These are phyloP conservation scores for Backusella mclennaniae DNA, from an alignment of 192 early-diverging fungal genomes.

Conservation along the genomic window DNA sequence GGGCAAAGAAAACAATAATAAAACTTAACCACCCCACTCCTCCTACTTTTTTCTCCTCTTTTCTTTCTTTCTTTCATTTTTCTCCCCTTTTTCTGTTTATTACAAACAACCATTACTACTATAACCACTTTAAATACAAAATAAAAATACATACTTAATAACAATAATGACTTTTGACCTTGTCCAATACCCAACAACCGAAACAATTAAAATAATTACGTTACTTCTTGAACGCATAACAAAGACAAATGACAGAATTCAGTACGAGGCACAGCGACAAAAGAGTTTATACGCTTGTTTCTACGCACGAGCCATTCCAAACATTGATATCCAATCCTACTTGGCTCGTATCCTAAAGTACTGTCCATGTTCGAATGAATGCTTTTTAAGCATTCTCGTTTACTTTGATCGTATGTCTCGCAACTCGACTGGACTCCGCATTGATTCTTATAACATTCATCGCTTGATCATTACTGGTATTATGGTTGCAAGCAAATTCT, in stretches of 20 bases:
- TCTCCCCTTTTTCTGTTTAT: neutral
- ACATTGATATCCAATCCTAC: constrained; percentile 83
- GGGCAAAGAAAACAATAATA: constrained; percentile 4
- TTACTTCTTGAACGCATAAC: constrained; percentile 5
- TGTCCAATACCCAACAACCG: constrained; percentile 51
- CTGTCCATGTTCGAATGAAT: constrained; percentile 87
- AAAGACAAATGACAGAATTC: constrained; percentile 12
- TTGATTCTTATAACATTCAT: constrained; percentile 88
- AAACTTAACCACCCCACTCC: constrained; percentile 2
- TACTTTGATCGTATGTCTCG: constrained; percentile 84
- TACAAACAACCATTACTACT: neutral
- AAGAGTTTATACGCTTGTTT: constrained; percentile 65
- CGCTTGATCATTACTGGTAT: constrained; percentile 86
- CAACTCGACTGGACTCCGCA: constrained; percentile 51
- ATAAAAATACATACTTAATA: constrained; percentile 16
- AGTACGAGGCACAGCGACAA: constrained; percentile 26
- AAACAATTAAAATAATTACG: constrained; percentile 50
- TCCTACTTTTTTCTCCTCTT: neutral
- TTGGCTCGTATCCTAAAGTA: constrained; percentile 85
- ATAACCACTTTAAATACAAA: constrained; percentile 42
- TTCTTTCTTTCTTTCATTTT: neutral
- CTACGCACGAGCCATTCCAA: constrained; percentile 84
- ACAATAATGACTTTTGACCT: constrained; percentile 56
- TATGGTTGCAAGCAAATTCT: constrained; percentile 88
- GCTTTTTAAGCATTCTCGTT: constrained; percentile 80